These are phyloP conservation scores for Fusarium heterosporum DNA, from an alignment of 2,329 filamentous ascomycete genomes.

Conservation along the genomic window DNA sequence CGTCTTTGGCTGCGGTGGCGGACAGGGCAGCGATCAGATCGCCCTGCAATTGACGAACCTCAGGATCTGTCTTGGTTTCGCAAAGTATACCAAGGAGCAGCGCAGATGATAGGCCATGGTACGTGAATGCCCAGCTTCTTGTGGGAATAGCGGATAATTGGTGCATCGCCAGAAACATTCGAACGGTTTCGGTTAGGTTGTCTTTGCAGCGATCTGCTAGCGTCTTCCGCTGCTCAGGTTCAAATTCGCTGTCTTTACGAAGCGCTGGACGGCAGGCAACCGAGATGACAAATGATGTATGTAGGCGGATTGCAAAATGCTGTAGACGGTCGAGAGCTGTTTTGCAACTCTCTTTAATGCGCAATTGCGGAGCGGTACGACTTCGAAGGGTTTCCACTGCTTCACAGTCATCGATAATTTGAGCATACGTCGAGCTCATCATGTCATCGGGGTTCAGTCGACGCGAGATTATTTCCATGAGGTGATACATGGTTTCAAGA, in stretches of 20 bases:
- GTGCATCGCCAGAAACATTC: slow-evolving; percentile 77
- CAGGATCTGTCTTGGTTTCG: slow-evolving; percentile 72
- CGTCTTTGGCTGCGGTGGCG: slow-evolving; percentile 72
- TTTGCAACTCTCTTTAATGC: slow-evolving; percentile 71
- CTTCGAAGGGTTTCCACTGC: slow-evolving; percentile 64
- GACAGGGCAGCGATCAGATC: slow-evolving; percentile 73
- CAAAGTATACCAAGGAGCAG: slow-evolving; percentile 72
- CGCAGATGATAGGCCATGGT: slow-evolving; percentile 74
- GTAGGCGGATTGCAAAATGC: slow-evolving; percentile 72
- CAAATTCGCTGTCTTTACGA: slow-evolving; percentile 65
- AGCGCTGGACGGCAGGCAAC: slow-evolving; percentile 73
- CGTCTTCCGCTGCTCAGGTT: slow-evolving; percentile 63
- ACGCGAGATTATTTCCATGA: slow-evolving; percentile 70
- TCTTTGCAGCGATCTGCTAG: slow-evolving; percentile 70
- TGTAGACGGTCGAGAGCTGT: slow-evolving; percentile 72
- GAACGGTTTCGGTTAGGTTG: slow-evolving; percentile 73
- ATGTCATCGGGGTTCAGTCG: slow-evolving; percentile 67
- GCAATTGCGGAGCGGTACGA: slow-evolving; percentile 64
- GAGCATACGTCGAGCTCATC: slow-evolving; percentile 61
- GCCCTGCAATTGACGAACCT: slow-evolving; percentile 72
- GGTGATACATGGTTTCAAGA: slow-evolving; percentile 73
- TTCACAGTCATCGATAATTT: slow-evolving; percentile 69
- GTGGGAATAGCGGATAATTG: slow-evolving; percentile 75
- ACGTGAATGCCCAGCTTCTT: slow-evolving; percentile 75
- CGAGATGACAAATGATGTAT: slow-evolving; percentile 73